Evolutionary conservation across 495 filamentous ascomycete genomes (phyloP).

Genomic region (Lindgomyces ingoldianus): DNA sequence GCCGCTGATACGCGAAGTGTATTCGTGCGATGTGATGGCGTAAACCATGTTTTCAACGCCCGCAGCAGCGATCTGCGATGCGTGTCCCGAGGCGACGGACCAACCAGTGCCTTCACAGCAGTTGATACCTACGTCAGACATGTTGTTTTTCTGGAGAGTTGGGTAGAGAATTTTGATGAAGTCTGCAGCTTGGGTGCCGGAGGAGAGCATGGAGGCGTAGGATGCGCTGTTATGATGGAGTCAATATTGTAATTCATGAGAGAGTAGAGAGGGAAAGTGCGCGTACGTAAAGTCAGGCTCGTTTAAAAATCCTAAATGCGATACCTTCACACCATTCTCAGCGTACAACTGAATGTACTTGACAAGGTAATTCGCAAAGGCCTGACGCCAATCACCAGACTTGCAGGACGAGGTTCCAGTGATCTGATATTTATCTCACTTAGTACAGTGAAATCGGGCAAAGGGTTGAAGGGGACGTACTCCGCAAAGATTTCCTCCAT

Average conservation of each 20-base stretch:
- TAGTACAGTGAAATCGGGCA: too few relatives aligned
- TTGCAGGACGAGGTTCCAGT: conserved; percentile 26
- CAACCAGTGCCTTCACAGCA: conserved; percentile 37
- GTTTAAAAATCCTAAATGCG: conserved; percentile 34
- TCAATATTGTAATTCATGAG: neutral
- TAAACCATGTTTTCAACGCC: conserved; percentile 26
- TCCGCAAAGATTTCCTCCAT: conserved; percentile 31
- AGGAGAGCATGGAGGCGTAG: conserved; percentile 31
- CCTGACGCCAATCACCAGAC: conserved; percentile 32
- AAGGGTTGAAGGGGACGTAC: conserved; percentile 20
- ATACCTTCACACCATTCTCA: conserved; percentile 27
- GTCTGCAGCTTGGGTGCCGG: conserved; percentile 33
- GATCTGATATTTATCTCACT: conserved; percentile 10
- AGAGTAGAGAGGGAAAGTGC: neutral
- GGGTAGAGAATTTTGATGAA: conserved; percentile 35
- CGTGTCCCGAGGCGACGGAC: conserved; percentile 20
- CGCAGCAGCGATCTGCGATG: conserved; percentile 9
- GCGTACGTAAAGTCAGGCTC: conserved; percentile 28
- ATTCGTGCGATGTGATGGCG: conserved; percentile 30
- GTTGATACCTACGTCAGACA: conserved; percentile 31
- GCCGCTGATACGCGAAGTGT: conserved; percentile 21
- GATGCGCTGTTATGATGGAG: neutral
- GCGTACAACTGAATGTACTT: conserved; percentile 32
- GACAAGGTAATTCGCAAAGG: conserved; percentile 34
- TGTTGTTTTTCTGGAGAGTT: conserved; percentile 17